These are phyloP conservation scores for Rhizoctonia solani DNA, from an alignment of 1,284 basidiomycete genomes.

Conservation along the genomic window DNA sequence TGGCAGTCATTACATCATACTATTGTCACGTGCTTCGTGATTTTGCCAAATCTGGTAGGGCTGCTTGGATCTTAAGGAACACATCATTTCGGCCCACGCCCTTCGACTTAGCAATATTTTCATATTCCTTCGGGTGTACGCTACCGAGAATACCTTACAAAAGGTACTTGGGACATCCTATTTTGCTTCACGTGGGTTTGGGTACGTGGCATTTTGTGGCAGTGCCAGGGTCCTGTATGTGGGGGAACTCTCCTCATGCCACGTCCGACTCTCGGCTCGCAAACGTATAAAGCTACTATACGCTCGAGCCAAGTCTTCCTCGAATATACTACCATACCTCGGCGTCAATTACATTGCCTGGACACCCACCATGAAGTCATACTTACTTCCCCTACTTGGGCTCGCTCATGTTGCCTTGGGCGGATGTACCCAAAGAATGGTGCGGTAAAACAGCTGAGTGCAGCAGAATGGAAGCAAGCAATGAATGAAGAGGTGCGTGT, in stretches of 20 bases:
- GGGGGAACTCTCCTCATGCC: neutral
- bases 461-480: constrained; percentile 69
- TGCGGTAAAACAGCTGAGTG: constrained; percentile 74
- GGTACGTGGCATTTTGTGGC: constrained; percentile 30
- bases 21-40: too few relatives aligned
- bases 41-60: too few relatives aligned
- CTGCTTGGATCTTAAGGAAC: too few relatives aligned
- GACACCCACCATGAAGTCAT: neutral
- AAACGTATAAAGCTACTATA: constrained; percentile 17
- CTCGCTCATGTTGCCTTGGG: constrained; percentile 46
- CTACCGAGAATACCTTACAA: too few relatives aligned
- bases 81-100: too few relatives aligned
- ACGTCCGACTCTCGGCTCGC: constrained; percentile 16
- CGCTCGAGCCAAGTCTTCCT: too few relatives aligned
- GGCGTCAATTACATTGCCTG: neutral
- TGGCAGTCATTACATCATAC: too few relatives aligned
- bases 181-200: constrained; percentile 8
- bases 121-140: too few relatives aligned
- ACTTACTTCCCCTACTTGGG: constrained; percentile 7
- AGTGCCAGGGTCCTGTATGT: constrained; percentile 5
- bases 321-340: neutral
- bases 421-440: constrained; percentile 73
- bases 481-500: constrained; percentile 71
- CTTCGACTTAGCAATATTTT: too few relatives aligned
- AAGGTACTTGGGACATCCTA: too few relatives aligned